Conservation (phyloP, 345 rosid species). For the Salix brachista region DNA sequence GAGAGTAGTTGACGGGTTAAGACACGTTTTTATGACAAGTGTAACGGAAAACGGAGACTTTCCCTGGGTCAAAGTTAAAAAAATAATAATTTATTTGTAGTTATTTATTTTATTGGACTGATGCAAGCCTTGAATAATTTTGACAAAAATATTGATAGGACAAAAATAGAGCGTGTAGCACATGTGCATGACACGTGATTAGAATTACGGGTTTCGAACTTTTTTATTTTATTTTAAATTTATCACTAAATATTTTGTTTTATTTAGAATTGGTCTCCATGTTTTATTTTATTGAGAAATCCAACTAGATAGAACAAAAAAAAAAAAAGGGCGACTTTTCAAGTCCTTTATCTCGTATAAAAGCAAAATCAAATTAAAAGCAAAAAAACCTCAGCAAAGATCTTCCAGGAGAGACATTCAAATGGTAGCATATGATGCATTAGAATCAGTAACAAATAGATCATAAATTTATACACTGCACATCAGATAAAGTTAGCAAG, state of each 20-base stretch:
- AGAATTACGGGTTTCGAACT: too few relatives aligned
- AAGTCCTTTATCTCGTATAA: background rate
- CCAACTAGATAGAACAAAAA: too few relatives aligned
- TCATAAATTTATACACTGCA: conserved; percentile 39
- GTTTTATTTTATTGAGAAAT: too few relatives aligned
- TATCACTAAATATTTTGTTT: too few relatives aligned
- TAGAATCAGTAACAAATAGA: background rate
- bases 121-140: background rate
- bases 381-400: background rate
- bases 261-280: too few relatives aligned
- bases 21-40: background rate
- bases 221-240: too few relatives aligned
- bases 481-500: conserved; percentile 40
- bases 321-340: background rate
- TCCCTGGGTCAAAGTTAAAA: background rate
- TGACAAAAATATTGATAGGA: background rate
- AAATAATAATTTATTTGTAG: too few relatives aligned
- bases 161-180: background rate
- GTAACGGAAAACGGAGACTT: background rate
- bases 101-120: background rate
- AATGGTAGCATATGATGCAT: background rate
- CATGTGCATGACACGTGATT: too few relatives aligned
- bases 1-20: background rate
- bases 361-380: background rate
- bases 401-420: background rate